Evolutionary conservation across 495 filamentous ascomycete genomes (phyloP).

Genomic region (Lindgomyces ingoldianus): DNA sequence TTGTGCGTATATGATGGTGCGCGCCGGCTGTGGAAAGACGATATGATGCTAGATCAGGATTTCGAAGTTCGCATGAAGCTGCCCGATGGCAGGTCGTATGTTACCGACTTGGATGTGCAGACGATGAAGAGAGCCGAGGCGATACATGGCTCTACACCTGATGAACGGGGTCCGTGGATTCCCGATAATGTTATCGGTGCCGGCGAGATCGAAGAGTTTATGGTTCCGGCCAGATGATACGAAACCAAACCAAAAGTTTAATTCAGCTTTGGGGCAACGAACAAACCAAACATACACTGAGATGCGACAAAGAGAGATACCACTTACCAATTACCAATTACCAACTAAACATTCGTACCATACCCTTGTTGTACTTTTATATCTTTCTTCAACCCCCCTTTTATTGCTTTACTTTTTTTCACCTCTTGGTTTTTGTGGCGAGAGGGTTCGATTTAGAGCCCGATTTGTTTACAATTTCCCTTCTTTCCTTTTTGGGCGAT

Average conservation of each 20-base stretch:
- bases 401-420: neutral
- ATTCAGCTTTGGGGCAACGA: neutral
- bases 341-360: neutral
- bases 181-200: conserved; percentile 42
- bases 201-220: conserved; percentile 11
- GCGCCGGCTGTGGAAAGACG: conserved; percentile 90
- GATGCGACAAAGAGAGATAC: neutral
- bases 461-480: no score
- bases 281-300: neutral
- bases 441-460: neutral
- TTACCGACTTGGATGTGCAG: conserved; percentile 92
- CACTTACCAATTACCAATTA: neutral
- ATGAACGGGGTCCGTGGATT: conserved; percentile 85
- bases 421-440: neutral
- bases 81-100: conserved; percentile 67
- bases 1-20: conserved; percentile 89
- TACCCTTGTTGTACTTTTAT: conserved; percentile 1
- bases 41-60: conserved; percentile 97
- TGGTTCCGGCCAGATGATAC: conserved; percentile 16
- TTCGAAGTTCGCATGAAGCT: conserved; percentile 89
- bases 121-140: conserved; percentile 84
- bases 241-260: conserved; percentile 16
- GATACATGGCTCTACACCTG: conserved; percentile 70
- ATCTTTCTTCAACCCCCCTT: neutral
- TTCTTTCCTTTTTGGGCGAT: neutral